Base-by-base conservation (phyloP, 257 asterid genomes). In the Forsythia viridissima region DNA sequence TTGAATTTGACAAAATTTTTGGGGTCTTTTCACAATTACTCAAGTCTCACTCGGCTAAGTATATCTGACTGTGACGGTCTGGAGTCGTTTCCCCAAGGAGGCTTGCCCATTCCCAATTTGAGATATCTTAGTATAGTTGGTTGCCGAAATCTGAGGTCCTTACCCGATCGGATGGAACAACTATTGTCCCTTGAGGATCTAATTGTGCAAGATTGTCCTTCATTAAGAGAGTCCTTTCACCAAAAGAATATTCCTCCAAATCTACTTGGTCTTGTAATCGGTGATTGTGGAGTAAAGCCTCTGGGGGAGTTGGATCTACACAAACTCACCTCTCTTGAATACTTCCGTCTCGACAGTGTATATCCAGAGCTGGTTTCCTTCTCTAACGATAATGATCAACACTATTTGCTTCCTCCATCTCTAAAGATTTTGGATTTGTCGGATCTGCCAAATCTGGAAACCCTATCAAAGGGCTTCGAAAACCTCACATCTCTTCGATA, bases 271-370 rank as follows among this genome's bases (percentile, higher is more conserved):
- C 81, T 81, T 73, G 38, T 38, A 38, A n/a, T 76, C 9, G 11
- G 42, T 3, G 8, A 39, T 7, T 71, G 78, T 5, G 42, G 55
- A 15, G 71, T 81, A 40, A 81, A 76, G 46, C 78, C 81, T 21
- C 71, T 81, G 20, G 38, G 71, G 36, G 84, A 81, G 30, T 81
- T 81, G 84, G 81, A 75, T 38, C 81, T 76, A 36, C 52, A 42
- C 40, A n/a, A 36, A 7, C 34, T 30, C 34, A 30, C 1, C 34
- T 30, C 34, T 30, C 34, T 30, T 30, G 34, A 30, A 30, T 30
- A 46, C 34, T 38, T 21, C 57, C 30, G 72, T 81, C n/a, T 81
- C 18, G 37, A 3, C n/a, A 74, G 72, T 48, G 75, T 65, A 43
- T 71, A 55, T 72, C 52, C 69, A 38, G 61, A 72, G 63, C 66